Evolutionary conservation across 208 protist genomes (phyloP), one percentile per base, ranked within the genome.

Genomic region (Trypanosoma mega): DNA sequence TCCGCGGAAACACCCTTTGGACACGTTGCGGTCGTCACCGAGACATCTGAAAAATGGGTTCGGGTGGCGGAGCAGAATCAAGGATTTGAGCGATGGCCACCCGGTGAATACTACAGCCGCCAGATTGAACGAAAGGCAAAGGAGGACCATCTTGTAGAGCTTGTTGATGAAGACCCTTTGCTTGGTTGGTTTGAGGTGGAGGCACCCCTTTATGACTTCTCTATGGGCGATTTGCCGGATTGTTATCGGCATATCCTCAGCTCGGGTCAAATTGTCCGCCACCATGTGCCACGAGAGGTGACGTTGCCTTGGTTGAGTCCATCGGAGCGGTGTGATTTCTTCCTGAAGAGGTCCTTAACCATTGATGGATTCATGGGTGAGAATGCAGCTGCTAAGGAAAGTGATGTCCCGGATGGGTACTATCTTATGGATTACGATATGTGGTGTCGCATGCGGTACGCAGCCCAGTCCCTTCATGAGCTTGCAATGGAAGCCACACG

Each of bases 401-500:
- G 31, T 39, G 78, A 87, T 56, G 79, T 87, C 21, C 76, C 82
- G 16, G 57, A 74, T 16, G 82, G 73, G 12, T 90, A 83, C 46
- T 93, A 90, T 72, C 71, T 80, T 33, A 51, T 87, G 34, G 87
- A 90, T 74, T 86, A 86, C 53, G 71, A 93, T 67, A 87, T 89
- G 69, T 93, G 75, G 72, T 75, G 65, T 58, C 74, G 74, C 18
- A 74, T 93, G 41, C 53, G 80, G 33, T 75, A 74, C 21, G 87
- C 80, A 0, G 72, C 82, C 16, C 65, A 72, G 44, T 81, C 78
- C 9, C 72, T 93, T 29, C 82, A 90, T 67, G 68, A 63, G 26
- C 55, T 93, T 34, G 82, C 82, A 31, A 82, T 90, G 66, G 72
- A 76, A 31, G 82, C 87, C 18, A 93, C 87, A 9, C 41, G 51